These are phyloP conservation scores for Penicillium hesseltinei DNA, from an alignment of 2,329 filamentous ascomycete genomes.

Conservation along the genomic window DNA sequence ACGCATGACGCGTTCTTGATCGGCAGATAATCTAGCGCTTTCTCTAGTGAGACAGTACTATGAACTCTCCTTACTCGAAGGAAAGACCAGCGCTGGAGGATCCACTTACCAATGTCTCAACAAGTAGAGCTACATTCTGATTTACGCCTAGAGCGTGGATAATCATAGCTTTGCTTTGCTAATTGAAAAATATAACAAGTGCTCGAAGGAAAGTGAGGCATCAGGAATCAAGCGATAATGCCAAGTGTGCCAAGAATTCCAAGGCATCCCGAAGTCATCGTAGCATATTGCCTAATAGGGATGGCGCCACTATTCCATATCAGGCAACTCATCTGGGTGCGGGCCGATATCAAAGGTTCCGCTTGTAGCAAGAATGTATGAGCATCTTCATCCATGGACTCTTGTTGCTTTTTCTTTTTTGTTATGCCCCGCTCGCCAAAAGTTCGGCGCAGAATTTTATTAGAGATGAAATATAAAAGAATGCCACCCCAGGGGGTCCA, in stretches of 20 bases:
- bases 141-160: neutral
- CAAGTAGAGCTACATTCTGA: neutral
- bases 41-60: neutral
- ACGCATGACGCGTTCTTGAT: neutral
- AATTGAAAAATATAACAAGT: neutral
- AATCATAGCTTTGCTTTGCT: neutral
- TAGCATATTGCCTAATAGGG: constrained; percentile 22
- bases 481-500: neutral
- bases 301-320: constrained; percentile 16
- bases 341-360: constrained; percentile 9
- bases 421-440: neutral
- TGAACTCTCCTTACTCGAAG: neutral
- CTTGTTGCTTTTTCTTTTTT: neutral
- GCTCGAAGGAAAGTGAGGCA: neutral
- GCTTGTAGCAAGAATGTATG: neutral
- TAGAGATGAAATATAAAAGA: constrained; percentile 16
- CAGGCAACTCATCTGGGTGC: constrained; percentile 16
- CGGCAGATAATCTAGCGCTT: neutral
- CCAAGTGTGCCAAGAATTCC: neutral
- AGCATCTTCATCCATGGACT: neutral
- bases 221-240: constrained; percentile 8
- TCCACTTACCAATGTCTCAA: neutral
- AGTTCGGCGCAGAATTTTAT: neutral
- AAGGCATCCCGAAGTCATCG: constrained; percentile 5
- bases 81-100: neutral